Percentiles rank a stretch among this genome's conserved stretches.
Evolutionary conservation across 1,284 basidiomycete species (phyloP).

Genomic region (Amylostereum areolatum): DNA sequence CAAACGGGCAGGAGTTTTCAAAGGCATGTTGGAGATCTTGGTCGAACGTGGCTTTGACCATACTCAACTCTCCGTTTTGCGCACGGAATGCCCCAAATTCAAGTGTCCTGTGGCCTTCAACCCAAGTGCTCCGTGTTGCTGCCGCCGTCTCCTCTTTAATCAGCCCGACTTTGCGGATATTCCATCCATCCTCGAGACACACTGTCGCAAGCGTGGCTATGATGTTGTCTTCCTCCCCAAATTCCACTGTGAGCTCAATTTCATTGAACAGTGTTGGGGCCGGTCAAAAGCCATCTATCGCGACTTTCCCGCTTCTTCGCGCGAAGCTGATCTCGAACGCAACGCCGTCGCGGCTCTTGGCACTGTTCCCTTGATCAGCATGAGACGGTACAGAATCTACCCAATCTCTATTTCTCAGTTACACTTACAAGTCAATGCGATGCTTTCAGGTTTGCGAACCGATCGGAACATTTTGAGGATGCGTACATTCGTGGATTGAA

Average conservation of each 20-base stretch:
- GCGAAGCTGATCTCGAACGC: conserved; percentile 8
- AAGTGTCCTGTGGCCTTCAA: neutral
- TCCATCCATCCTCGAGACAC: conserved; percentile 13
- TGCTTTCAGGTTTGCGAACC: too few species aligned
- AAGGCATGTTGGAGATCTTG: conserved; percentile 29
- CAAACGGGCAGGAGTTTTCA: conserved; percentile 22
- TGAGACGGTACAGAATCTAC: conserved; percentile 1
- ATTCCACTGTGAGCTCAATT: conserved; percentile 17
- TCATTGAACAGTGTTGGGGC: conserved; percentile 18
- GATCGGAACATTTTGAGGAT: conserved; percentile 13
- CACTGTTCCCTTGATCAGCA: neutral
- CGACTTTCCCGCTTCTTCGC: neutral
- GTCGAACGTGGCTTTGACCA: conserved; percentile 19
- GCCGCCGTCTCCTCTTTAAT: conserved; percentile 14
- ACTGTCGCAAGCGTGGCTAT: neutral
- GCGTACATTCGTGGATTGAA: conserved; percentile 14
- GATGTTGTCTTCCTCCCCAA: conserved; percentile 12
- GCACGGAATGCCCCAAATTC: neutral
- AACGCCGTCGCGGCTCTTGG: conserved; percentile 10
- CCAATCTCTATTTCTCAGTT: neutral
- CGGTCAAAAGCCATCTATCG: conserved; percentile 13
- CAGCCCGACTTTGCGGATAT: conserved; percentile 16
- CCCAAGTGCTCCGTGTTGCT: conserved; percentile 9
- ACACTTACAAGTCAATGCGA: too few species aligned
- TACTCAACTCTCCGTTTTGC: neutral